Percentiles rank a stretch among this genome's conserved stretches.
These are phyloP conservation scores for Groenewaldozyma sp. DNA, from an alignment of 1,139 yeast genomes.

Conservation along the genomic window DNA sequence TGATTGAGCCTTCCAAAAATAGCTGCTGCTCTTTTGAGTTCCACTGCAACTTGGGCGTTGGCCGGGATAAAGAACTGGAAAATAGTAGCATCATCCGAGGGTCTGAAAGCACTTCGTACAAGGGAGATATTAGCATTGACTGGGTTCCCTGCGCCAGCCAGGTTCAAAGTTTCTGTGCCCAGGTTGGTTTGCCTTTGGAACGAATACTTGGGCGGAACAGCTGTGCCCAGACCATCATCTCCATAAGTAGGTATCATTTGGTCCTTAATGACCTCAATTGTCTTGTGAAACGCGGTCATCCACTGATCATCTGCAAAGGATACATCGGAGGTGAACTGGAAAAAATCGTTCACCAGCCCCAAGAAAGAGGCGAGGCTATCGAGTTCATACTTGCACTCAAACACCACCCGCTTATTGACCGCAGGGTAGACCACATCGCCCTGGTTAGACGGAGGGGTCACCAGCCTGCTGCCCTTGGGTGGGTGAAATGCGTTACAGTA, in stretches of 20 bases:
- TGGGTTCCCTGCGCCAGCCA: slow-evolving; percentile 78
- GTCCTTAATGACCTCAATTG: slow-evolving; percentile 47
- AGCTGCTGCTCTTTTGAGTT: slow-evolving; percentile 36
- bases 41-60: slow-evolving; percentile 67
- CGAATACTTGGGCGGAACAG: slow-evolving; percentile 35
- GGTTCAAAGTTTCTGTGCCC: slow-evolving; percentile 73
- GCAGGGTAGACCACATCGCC: slow-evolving; percentile 58
- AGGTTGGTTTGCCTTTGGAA: slow-evolving; percentile 66
- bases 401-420: slow-evolving; percentile 64
- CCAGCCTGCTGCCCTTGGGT: slow-evolving; percentile 52
- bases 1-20: slow-evolving; percentile 19
- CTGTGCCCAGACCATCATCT: slow-evolving; percentile 40
- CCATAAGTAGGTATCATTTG: slow-evolving; percentile 60
- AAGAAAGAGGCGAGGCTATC: slow-evolving; percentile 80
- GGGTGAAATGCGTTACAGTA: slow-evolving; percentile 92
- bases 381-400: slow-evolving; percentile 84
- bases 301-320: slow-evolving; percentile 48
- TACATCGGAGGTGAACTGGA: slow-evolving; percentile 40
- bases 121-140: slow-evolving; percentile 63
- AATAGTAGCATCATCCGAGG: slow-evolving; percentile 82
- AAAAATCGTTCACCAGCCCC: slow-evolving; percentile 65
- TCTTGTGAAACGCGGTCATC: slow-evolving; percentile 48
- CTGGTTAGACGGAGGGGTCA: slow-evolving; percentile 37
- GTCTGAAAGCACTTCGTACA: slow-evolving; percentile 79
- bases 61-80: slow-evolving; percentile 80